phyloP scores from a whole-genome alignment of 192 early-diverging fungal genomes.

The Diversispora epigaea region DNA sequence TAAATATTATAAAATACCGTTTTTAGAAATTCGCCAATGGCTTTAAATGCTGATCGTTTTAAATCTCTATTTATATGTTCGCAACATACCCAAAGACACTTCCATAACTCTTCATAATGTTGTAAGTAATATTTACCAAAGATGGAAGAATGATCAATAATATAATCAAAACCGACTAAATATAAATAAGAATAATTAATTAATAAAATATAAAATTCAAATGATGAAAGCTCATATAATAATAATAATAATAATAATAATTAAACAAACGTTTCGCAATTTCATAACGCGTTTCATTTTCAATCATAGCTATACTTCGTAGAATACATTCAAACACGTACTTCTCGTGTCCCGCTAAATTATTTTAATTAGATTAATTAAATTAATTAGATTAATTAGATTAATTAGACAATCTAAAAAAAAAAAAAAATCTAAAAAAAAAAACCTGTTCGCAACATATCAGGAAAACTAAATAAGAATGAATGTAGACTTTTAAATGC shows the following conservation, averaged over 20 bases:
- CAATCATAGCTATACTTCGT: neutral
- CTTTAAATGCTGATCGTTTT: neutral
- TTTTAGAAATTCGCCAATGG: slow-evolving; percentile 34
- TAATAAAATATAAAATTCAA: neutral
- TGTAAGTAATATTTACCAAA: neutral
- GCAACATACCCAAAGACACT: slow-evolving; percentile 9
- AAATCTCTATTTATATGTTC: neutral
- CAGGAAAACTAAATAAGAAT: slow-evolving; percentile 34
- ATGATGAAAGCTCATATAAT: neutral
- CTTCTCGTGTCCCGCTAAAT: neutral
- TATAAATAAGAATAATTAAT: neutral
- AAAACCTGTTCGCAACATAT: slow-evolving; percentile 33
- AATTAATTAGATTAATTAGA: neutral
- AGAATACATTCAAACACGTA: slow-evolving; percentile 12
- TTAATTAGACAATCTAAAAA: neutral
- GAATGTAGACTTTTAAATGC: slow-evolving; percentile 40
- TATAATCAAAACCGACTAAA: slow-evolving; percentile 8
- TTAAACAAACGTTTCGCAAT: slow-evolving; percentile 2
- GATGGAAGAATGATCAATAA: slow-evolving; percentile 8
- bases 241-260: neutral
- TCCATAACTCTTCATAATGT: slow-evolving; percentile 6
- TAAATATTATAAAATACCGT: slow-evolving; percentile 26
- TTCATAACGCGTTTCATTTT: slow-evolving; percentile 3
- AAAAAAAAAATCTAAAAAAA: slow-evolving; percentile 34
- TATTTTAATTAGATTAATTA: neutral